Conservation (phyloP, 192 early-diverging fungal genomes). For the Mortierella antarctica region DNA sequence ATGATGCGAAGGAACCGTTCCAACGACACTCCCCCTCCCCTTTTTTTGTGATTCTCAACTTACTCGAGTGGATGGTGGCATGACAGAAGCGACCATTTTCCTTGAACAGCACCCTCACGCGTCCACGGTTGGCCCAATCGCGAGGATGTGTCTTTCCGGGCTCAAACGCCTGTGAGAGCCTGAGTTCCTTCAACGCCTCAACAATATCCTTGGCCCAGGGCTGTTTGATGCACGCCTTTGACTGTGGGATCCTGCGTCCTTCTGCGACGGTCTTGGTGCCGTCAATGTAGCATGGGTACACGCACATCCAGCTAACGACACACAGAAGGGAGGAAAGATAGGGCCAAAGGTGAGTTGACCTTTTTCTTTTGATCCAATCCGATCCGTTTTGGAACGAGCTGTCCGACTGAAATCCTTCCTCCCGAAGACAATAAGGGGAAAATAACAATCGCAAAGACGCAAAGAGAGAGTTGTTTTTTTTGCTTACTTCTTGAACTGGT, state of each 20-base stretch:
- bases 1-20: too few relatives aligned
- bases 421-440: too few relatives aligned
- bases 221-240: conserved; percentile 60
- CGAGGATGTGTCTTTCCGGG: conserved; percentile 73
- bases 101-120: conserved; percentile 73
- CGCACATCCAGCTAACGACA: conserved; percentile 69
- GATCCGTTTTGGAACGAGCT: too few relatives aligned
- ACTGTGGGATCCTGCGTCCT: conserved; percentile 70
- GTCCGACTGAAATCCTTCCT: too few relatives aligned
- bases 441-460: too few relatives aligned
- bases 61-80: conserved; percentile 62
- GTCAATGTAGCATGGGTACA: conserved; percentile 82
- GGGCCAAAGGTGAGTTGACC: background rate
- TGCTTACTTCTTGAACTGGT: conserved; percentile 46
- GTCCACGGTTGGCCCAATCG: conserved; percentile 77
- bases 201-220: conserved; percentile 74
- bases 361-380: background rate
- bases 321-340: background rate
- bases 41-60: conserved; percentile 17
- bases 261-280: conserved; percentile 63
- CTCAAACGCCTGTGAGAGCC: conserved; percentile 73
- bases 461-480: too few relatives aligned
- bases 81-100: conserved; percentile 57
- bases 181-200: conserved; percentile 67
- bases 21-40: too few relatives aligned